These are phyloP conservation scores for Botrytis fabae DNA, from an alignment of 2,329 filamentous ascomycete species.

Conservation along the genomic window DNA sequence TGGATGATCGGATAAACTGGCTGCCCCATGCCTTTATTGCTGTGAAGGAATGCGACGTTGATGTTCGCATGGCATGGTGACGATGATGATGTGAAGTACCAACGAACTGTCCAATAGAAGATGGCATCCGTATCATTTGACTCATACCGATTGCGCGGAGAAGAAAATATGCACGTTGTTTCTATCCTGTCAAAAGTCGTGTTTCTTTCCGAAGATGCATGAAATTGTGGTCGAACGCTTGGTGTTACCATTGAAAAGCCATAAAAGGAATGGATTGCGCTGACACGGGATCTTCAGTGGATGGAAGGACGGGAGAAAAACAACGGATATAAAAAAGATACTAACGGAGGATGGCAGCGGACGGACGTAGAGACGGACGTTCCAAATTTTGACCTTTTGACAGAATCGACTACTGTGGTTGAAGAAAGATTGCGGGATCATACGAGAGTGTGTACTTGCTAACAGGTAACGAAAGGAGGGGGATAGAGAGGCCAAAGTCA, in stretches of 20 bases:
- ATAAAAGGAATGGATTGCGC: neutral
- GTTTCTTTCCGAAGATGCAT: neutral
- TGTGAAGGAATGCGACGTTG: neutral
- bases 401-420: neutral
- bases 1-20: neutral
- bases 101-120: neutral
- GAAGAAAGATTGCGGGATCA: neutral
- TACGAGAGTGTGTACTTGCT: neutral
- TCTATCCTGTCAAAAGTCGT: neutral
- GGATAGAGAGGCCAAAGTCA: neutral
- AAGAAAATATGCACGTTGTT: neutral
- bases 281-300: neutral
- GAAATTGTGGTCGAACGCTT: neutral
- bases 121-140: neutral
- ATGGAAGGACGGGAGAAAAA: neutral
- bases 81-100: neutral
- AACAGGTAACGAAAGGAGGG: neutral
- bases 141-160: neutral
- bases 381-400: neutral
- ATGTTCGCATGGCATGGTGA: neutral
- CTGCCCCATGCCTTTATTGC: neutral
- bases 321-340: no score
- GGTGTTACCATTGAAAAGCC: neutral
- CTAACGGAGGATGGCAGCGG: neutral
- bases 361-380: neutral